Base-by-base conservation (phyloP, 1,284 basidiomycete genomes). In the Malassezia sympodialis region DNA sequence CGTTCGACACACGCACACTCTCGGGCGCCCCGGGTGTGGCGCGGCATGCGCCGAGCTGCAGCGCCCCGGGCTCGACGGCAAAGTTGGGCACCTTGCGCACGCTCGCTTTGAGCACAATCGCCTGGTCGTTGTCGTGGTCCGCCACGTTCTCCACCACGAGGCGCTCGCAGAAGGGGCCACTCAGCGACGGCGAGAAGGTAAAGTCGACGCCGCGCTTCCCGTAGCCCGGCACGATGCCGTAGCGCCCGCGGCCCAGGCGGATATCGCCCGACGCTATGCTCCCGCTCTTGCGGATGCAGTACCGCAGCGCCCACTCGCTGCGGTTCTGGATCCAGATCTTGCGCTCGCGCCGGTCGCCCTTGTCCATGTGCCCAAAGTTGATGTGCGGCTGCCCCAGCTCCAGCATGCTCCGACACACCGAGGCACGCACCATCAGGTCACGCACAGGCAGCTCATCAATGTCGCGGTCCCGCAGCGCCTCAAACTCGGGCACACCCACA, bases 351-450 rank as follows among this genome's bases (percentile, higher is more conserved):
- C 72, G 64, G 37, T 79, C 77, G 42, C 78, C 78, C 64, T 78
- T 78, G 46, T 80, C 78, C 61, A 78, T 76, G n/a, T 75, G 72
- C 1, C 79, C 79, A 64, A 80, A 79, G 65, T 80, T 79, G 76
- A 80, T 79, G 51, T 76, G 76, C 44, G 76, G 76, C 71, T 79
- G 78, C 40, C 77, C 78, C 14, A 80, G 75, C 60, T 80, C 78
- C 32, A 80, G 65, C 32, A 78, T 69, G 40, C 73, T 76, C 28
- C 77, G 66, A 40, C 78, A 78, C 32, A 76, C 76, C 23, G 72
- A 77, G 52, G 76, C 75, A 27, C 77, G 62, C 47, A 80, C 73
- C 60, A 79, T 76, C 35, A 80, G 65, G 56, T 80, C 79, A n/a
- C 78, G 68, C 8, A 79, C 76, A 3, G 79, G 79, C 43, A 80